Conservation (phyloP, 441 rosid species). For the Adansonia rubrostipa region DNA sequence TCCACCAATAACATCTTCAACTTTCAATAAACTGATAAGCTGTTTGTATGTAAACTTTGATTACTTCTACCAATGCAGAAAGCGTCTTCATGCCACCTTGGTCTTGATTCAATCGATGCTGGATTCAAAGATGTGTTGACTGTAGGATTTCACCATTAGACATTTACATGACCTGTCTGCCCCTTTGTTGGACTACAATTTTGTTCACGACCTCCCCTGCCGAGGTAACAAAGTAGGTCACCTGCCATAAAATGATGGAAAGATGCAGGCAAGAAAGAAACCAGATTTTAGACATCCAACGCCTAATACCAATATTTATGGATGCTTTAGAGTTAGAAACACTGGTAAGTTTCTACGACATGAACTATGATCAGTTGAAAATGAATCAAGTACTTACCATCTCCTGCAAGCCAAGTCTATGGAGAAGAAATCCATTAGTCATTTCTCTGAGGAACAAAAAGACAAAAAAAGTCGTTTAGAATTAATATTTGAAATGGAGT, state of each 20-base stretch:
- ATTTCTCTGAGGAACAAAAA: constrained; percentile 45
- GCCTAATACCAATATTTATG: not conserved
- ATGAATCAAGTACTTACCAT: constrained; percentile 53
- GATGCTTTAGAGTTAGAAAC: constrained; percentile 7
- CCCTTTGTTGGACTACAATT: constrained; percentile 46
- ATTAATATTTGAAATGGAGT: not conserved
- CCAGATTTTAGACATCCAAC: constrained; percentile 2
- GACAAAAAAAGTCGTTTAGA: constrained; percentile 17
- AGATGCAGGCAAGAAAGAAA: constrained; percentile 7
- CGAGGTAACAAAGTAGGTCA: constrained; percentile 55
- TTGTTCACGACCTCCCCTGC: constrained; percentile 49
- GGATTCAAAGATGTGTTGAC: not conserved
- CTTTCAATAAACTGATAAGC: constrained; percentile 67
- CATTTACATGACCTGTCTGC: constrained; percentile 52
- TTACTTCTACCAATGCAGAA: not conserved
- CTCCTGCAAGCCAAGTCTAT: constrained; percentile 59
- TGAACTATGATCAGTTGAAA: not conserved
- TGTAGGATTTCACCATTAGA: not conserved
- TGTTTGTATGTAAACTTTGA: constrained; percentile 15
- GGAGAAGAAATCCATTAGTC: constrained; percentile 76
- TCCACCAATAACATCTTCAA: constrained; percentile 33
- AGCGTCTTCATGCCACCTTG: not conserved
- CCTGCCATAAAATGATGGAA: constrained; percentile 39
- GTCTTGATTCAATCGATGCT: not conserved
- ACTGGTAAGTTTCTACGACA: not conserved